Percentiles rank a stretch among this genome's conserved stretches.
These are phyloP conservation scores for Phaeomoniella chlamydospora DNA, from an alignment of 2,329 filamentous ascomycete species.

Conservation along the genomic window DNA sequence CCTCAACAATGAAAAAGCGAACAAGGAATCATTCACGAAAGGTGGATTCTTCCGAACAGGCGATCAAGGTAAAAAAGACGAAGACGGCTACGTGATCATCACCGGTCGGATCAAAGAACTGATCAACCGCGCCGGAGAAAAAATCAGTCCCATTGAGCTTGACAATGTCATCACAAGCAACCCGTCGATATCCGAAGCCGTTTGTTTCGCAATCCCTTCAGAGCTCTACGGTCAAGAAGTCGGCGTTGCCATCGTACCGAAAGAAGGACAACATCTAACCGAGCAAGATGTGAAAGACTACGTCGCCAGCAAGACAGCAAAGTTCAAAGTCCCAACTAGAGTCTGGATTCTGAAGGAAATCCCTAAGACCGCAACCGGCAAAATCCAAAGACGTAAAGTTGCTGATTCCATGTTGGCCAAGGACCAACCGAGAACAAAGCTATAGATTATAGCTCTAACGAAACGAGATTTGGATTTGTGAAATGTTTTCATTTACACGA, in stretches of 20 bases:
- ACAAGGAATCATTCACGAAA: slow-evolving; percentile 56
- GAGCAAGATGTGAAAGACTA: slow-evolving; percentile 52
- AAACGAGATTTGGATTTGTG: no score
- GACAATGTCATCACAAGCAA: slow-evolving; percentile 70
- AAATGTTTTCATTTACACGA: no score
- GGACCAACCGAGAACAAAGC: slow-evolving; percentile 38
- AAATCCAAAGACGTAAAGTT: slow-evolving; percentile 76
- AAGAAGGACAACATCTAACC: slow-evolving; percentile 42
- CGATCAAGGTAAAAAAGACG: slow-evolving; percentile 69
- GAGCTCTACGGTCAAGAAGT: slow-evolving; percentile 76
- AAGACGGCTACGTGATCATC: slow-evolving; percentile 70
- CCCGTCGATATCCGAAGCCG: slow-evolving; percentile 59
- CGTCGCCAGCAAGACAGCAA: slow-evolving; percentile 56
- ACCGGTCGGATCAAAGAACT: slow-evolving; percentile 89
- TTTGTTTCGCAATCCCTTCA: slow-evolving; percentile 70
- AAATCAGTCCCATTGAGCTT: slow-evolving; percentile 77
- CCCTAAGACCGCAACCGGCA: slow-evolving; percentile 86
- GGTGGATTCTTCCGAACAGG: slow-evolving; percentile 78
- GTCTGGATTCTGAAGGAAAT: slow-evolving; percentile 74
- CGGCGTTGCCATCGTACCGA: slow-evolving; percentile 61
- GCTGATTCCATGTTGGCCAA: slow-evolving; percentile 71
- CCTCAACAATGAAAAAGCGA: slow-evolving; percentile 67
- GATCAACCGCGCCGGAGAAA: slow-evolving; percentile 79
- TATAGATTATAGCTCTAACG: no score
- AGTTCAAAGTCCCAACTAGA: slow-evolving; percentile 78